Conservation (phyloP, 2,329 filamentous ascomycete genomes). For the Colletotrichum endophyticum region DNA sequence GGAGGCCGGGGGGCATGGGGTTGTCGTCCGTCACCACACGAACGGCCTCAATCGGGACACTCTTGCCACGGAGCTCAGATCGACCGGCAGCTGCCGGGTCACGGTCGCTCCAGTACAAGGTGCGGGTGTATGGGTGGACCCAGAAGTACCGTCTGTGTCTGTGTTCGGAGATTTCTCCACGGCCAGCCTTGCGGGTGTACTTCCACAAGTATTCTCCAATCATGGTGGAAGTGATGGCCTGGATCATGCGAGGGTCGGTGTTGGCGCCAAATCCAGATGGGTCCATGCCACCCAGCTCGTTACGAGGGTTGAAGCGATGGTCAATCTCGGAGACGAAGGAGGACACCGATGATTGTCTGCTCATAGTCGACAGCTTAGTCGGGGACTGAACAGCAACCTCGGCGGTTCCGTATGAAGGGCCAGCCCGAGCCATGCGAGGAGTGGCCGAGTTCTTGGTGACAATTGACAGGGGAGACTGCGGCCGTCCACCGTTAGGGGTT, state of each 20-base stretch:
- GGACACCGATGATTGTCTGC: slow-evolving; percentile 84
- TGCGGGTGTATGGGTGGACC: slow-evolving; percentile 97
- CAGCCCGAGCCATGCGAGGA: slow-evolving; percentile 53
- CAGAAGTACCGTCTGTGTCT: slow-evolving; percentile 97
- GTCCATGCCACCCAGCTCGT: slow-evolving; percentile 55
- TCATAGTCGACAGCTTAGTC: slow-evolving; percentile 43
- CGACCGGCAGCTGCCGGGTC: slow-evolving; percentile 84
- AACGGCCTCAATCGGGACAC: slow-evolving; percentile 91
- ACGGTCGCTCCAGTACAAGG: slow-evolving; percentile 93
- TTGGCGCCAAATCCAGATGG: slow-evolving; percentile 67
- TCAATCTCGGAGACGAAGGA: slow-evolving; percentile 97
- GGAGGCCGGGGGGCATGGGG: slow-evolving; percentile 90
- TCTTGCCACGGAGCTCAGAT: slow-evolving; percentile 80
- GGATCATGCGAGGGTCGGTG: slow-evolving; percentile 97
- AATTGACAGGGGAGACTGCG: slow-evolving; percentile 44
- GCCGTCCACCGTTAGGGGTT: slow-evolving; percentile 61
- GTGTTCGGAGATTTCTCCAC: slow-evolving; percentile 85
- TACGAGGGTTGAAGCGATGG: slow-evolving; percentile 79
- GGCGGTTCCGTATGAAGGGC: slow-evolving; percentile 46
- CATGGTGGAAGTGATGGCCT: slow-evolving; percentile 99
- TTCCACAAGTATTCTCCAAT: slow-evolving; percentile 99
- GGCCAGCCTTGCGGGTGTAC: slow-evolving; percentile 94
- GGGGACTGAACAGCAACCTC: slow-evolving; percentile 51
- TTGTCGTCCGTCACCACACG: slow-evolving; percentile 94
- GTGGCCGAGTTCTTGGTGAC: slow-evolving; percentile 63